Percentiles rank a stretch among this genome's conserved stretches.
phyloP scores from a whole-genome alignment of 2,329 filamentous ascomycete genomes.

The Aspergillus versicolor region DNA sequence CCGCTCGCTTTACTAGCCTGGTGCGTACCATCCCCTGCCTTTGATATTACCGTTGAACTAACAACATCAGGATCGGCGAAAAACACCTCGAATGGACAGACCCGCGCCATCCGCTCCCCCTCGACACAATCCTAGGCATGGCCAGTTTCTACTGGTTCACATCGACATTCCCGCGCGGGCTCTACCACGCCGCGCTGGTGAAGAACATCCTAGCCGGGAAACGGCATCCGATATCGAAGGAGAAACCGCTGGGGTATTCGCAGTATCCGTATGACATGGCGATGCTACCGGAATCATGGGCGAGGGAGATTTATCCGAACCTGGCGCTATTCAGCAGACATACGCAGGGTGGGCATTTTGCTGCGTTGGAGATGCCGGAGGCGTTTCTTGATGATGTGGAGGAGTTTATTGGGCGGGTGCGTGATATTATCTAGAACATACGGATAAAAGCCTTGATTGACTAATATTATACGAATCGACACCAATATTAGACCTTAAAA shows the following conservation, averaged over 20 bases:
- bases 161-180: constrained; percentile 34
- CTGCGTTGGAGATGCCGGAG: constrained; percentile 45
- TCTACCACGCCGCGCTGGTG: constrained; percentile 31
- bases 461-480: too few species aligned
- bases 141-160: constrained; percentile 41
- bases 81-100: constrained; percentile 41
- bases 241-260: constrained; percentile 50
- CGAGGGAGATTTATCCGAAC: constrained; percentile 26
- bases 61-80: constrained; percentile 37
- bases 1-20: constrained; percentile 6
- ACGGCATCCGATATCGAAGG: background rate
- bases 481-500: too few species aligned
- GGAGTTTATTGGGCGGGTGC: constrained; percentile 29
- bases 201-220: constrained; percentile 18
- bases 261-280: constrained; percentile 46
- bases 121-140: constrained; percentile 34
- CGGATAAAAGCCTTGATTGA: too few species aligned
- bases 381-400: constrained; percentile 46
- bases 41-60: background rate
- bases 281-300: constrained; percentile 39
- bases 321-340: constrained; percentile 40
- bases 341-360: constrained; percentile 55
- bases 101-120: constrained; percentile 22
- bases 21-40: background rate
- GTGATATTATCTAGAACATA: too few species aligned